A percentile compares a stretch with the other conserved stretches of the same genome.
Evolutionary conservation across 495 filamentous ascomycete species (phyloP).

Genomic region (Parmelia sp.): DNA sequence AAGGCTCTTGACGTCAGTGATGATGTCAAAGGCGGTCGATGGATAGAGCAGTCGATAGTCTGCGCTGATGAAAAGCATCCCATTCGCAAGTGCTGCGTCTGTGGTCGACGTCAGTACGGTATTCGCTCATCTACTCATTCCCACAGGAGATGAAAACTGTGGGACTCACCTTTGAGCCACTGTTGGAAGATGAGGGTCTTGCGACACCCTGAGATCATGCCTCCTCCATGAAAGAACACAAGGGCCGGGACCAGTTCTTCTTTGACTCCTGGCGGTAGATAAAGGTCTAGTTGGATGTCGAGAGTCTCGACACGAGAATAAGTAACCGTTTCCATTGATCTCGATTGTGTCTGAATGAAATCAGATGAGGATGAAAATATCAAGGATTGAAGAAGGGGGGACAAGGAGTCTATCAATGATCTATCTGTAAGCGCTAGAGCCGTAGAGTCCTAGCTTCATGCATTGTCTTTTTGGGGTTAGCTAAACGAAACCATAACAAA

Average conservation of each 20-base stretch:
- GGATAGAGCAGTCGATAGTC: slow-evolving; percentile 34
- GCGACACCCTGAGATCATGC: slow-evolving; percentile 34
- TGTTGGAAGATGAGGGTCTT: slow-evolving; percentile 5
- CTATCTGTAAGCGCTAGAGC: neutral
- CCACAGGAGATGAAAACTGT: neutral
- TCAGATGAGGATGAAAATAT: neutral
- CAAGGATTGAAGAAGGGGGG: neutral
- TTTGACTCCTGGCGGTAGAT: slow-evolving; percentile 17
- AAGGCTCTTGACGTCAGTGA: slow-evolving; percentile 28
- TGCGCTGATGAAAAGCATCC: slow-evolving; percentile 30
- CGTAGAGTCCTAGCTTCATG: neutral
- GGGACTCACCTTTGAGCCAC: neutral
- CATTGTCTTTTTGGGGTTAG: neutral
- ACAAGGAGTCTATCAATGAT: neutral
- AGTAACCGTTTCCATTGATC: slow-evolving; percentile 22
- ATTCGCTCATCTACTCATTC: neutral
- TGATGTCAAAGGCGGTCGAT: slow-evolving; percentile 28
- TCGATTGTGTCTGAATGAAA: too few species aligned
- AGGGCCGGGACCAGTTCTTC: slow-evolving; percentile 29
- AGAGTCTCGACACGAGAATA: slow-evolving; percentile 32
- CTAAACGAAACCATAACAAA: too few species aligned
- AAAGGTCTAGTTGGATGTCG: slow-evolving; percentile 34
- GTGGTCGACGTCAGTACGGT: neutral
- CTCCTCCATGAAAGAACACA: slow-evolving; percentile 37
- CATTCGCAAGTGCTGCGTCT: slow-evolving; percentile 28